phyloP scores from a whole-genome alignment of 768 basidiomycete species.

The Coprinopsis sp. region DNA sequence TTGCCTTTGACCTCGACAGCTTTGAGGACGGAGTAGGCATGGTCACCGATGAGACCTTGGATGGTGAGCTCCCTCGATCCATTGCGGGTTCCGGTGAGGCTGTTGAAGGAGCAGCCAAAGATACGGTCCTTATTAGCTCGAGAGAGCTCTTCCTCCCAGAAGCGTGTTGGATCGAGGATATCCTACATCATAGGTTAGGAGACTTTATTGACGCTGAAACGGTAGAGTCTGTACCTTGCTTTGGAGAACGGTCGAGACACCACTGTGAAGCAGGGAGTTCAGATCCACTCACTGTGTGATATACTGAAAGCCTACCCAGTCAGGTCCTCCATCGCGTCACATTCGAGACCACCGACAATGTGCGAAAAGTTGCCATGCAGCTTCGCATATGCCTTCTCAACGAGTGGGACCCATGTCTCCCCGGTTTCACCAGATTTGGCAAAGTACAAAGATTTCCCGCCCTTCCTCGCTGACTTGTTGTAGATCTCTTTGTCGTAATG shows the following conservation, averaged over 20 bases:
- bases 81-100: slow-evolving; percentile 24
- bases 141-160: slow-evolving; percentile 47
- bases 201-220: background rate
- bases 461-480: slow-evolving; percentile 41
- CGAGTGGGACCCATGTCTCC: slow-evolving; percentile 52
- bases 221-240: slow-evolving; percentile 17
- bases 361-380: slow-evolving; percentile 42
- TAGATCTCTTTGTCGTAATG: slow-evolving; percentile 46
- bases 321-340: slow-evolving; percentile 52
- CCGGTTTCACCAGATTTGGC: slow-evolving; percentile 41
- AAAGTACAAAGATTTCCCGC: slow-evolving; percentile 47
- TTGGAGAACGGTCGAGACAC: slow-evolving; percentile 21
- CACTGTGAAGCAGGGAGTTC: slow-evolving; percentile 10
- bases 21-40: slow-evolving; percentile 45
- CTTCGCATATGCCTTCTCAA: slow-evolving; percentile 57
- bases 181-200: slow-evolving; percentile 27
- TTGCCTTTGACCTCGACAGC: slow-evolving; percentile 42
- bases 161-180: slow-evolving; percentile 44
- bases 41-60: slow-evolving; percentile 36
- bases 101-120: slow-evolving; percentile 43
- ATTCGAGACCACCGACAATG: slow-evolving; percentile 31
- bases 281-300: background rate
- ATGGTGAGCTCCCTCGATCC: slow-evolving; percentile 24
- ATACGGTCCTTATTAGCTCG: slow-evolving; percentile 43
- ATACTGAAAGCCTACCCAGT: slow-evolving; percentile 39